A percentile compares a stretch with the other conserved stretches of the same genome.
These are phyloP conservation scores for Eurotiales sp. DNA, from an alignment of 2,329 filamentous ascomycete species.

Conservation along the genomic window DNA sequence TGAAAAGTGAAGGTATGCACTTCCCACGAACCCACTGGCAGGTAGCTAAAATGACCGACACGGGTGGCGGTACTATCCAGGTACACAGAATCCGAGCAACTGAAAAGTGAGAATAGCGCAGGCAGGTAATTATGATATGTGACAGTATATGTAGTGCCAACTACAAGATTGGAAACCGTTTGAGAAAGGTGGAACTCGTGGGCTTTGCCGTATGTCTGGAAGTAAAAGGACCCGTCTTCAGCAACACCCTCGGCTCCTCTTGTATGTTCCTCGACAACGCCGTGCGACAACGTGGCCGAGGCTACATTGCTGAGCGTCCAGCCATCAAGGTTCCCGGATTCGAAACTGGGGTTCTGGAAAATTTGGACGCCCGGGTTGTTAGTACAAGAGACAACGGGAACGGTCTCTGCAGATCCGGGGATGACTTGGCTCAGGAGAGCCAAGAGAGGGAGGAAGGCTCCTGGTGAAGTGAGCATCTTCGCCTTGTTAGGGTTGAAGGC, in stretches of 20 bases:
- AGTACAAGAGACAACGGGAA: neutral
- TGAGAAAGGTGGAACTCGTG: conserved; percentile 5
- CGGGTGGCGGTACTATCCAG: neutral
- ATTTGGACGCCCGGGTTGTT: neutral
- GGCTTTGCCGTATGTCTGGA: neutral
- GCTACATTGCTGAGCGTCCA: neutral
- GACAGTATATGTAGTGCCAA: conserved; percentile 4
- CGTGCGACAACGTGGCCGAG: neutral
- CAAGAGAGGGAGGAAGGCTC: neutral
- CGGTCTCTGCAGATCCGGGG: neutral
- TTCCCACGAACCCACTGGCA: neutral
- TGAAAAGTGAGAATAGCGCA: too few relatives aligned
- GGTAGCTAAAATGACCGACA: neutral
- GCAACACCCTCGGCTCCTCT: neutral
- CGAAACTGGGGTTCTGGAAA: conserved; percentile 5
- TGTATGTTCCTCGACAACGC: neutral
- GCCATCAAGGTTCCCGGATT: neutral
- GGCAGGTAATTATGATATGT: neutral
- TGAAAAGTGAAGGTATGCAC: neutral
- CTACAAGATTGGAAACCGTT: neutral
- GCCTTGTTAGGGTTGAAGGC: neutral
- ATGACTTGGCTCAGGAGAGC: neutral
- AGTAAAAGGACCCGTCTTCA: conserved; percentile 3
- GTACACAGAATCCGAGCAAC: conserved; percentile 5
- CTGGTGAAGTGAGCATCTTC: neutral